Percentiles rank a stretch among this genome's conserved stretches.
Evolutionary conservation across 1,284 basidiomycete species (phyloP).

Genomic region (Erythrobasidium hasegawianum): DNA sequence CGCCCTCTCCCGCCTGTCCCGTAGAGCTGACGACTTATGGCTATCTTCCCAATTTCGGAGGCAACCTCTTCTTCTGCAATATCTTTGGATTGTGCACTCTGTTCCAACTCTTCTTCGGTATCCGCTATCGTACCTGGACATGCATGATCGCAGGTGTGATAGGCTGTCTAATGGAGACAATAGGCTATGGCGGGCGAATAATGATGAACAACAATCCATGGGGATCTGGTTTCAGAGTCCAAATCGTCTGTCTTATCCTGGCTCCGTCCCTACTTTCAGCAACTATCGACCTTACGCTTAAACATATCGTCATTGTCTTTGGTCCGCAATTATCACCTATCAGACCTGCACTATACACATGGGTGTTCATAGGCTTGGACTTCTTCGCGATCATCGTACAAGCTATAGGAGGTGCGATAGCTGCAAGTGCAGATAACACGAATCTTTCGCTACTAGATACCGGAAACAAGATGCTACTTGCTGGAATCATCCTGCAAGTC

Average conservation of each 20-base stretch:
- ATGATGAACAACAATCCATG: slow-evolving; percentile 21
- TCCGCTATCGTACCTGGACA: slow-evolving; percentile 29
- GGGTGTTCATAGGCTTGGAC: slow-evolving; percentile 31
- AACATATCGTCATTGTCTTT: slow-evolving; percentile 27
- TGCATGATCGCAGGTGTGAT: slow-evolving; percentile 24
- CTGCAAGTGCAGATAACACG: slow-evolving; percentile 11
- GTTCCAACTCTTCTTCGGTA: slow-evolving; percentile 10
- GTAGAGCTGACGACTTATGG: slow-evolving; percentile 26
- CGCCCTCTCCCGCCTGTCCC: slow-evolving; percentile 12
- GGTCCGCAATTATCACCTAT: slow-evolving; percentile 17
- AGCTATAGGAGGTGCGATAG: slow-evolving; percentile 26
- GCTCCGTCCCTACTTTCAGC: slow-evolving; percentile 26
- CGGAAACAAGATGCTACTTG: slow-evolving; percentile 17
- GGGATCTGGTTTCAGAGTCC: slow-evolving; percentile 14
- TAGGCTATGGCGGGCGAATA: slow-evolving; percentile 25
- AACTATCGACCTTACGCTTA: slow-evolving; percentile 17
- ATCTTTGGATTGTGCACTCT: slow-evolving; percentile 3
- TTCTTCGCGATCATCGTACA: slow-evolving; percentile 27
- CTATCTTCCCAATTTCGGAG: slow-evolving; percentile 25
- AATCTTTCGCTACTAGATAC: slow-evolving; percentile 9
- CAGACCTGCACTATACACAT: slow-evolving; percentile 16
- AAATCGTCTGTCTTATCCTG: slow-evolving; percentile 26
- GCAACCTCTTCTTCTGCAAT: slow-evolving; percentile 22
- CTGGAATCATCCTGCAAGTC: slow-evolving; percentile 28
- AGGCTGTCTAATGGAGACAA: slow-evolving; percentile 8